A percentile compares a stretch with the other conserved stretches of the same genome.
Evolutionary conservation across 305 asterid species (phyloP).

Genomic region (Nicotiana rustica): DNA sequence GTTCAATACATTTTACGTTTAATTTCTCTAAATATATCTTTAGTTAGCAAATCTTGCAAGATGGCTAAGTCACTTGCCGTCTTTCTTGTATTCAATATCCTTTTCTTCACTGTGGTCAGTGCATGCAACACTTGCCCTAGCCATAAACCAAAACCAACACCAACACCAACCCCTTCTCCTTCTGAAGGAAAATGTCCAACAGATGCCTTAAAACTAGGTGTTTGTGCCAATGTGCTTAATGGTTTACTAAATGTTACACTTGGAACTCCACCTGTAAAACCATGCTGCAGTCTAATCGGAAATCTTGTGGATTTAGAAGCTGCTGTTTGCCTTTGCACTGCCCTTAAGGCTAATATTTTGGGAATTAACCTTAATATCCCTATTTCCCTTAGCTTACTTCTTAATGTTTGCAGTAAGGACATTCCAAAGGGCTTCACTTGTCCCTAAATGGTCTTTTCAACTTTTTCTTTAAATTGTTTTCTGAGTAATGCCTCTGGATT

Average conservation of each 20-base stretch:
- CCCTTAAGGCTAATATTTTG: conserved; percentile 41
- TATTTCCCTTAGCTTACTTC: conserved; percentile 40
- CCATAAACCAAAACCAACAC: conserved; percentile 36
- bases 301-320: conserved; percentile 44
- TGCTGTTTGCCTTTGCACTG: conserved; percentile 47
- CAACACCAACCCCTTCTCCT: conserved; percentile 28
- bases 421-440: conserved; percentile 37
- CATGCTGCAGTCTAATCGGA: conserved; percentile 37
- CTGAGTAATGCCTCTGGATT: too few species aligned
- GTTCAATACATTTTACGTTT: not conserved
- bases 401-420: conserved; percentile 39
- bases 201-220: conserved; percentile 41
- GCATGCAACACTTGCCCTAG: conserved; percentile 42
- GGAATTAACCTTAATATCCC: conserved; percentile 40
- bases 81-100: conserved; percentile 38
- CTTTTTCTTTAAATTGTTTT: not conserved
- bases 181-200: conserved; percentile 39
- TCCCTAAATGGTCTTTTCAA: not conserved
- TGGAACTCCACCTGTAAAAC: conserved; percentile 41
- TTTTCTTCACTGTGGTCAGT: conserved; percentile 40
- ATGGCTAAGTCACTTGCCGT: conserved; percentile 41
- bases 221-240: conserved; percentile 41
- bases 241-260: conserved; percentile 37
- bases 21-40: not conserved
- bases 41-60: not conserved